These are phyloP conservation scores for Eucalyptus curtisii DNA, from an alignment of 345 rosid genomes.

Conservation along the genomic window DNA sequence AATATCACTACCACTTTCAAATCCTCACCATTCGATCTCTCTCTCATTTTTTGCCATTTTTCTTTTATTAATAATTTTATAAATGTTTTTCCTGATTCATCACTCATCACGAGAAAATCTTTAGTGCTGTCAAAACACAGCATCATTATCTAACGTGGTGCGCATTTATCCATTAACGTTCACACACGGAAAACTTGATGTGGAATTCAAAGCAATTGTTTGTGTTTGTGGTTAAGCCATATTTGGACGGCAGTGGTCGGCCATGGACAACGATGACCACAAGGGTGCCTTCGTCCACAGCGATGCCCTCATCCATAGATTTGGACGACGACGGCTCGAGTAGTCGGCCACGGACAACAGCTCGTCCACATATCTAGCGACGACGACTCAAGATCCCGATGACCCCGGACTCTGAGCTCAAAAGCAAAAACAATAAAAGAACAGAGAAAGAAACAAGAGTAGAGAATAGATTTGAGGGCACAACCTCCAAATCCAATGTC, in stretches of 20 bases:
- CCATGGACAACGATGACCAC: too few relatives aligned
- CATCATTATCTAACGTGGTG: accelerated
- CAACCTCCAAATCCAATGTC: too few relatives aligned
- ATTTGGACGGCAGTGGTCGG: neutral
- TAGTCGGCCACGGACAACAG: neutral
- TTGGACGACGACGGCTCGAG: neutral
- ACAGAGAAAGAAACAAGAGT: too few relatives aligned
- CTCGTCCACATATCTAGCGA: neutral
- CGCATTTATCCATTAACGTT: neutral
- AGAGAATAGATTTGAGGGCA: too few relatives aligned
- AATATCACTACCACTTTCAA: neutral
- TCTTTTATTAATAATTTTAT: too few relatives aligned
- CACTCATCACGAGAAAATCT: neutral
- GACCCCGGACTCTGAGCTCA: too few relatives aligned
- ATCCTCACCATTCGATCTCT: neutral
- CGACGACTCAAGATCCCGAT: too few relatives aligned
- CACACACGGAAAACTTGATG: neutral
- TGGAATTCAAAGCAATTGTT: neutral
- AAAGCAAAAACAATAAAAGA: too few relatives aligned
- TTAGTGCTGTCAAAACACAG: neutral
- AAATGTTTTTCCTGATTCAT: too few relatives aligned
- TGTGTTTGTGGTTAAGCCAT: neutral
- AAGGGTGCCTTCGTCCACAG: neutral
- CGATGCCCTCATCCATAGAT: neutral
- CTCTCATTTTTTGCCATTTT: too few relatives aligned